These are phyloP conservation scores for Acanthochlamys bracteata DNA, from an alignment of 106 monocot species.

Conservation along the genomic window DNA sequence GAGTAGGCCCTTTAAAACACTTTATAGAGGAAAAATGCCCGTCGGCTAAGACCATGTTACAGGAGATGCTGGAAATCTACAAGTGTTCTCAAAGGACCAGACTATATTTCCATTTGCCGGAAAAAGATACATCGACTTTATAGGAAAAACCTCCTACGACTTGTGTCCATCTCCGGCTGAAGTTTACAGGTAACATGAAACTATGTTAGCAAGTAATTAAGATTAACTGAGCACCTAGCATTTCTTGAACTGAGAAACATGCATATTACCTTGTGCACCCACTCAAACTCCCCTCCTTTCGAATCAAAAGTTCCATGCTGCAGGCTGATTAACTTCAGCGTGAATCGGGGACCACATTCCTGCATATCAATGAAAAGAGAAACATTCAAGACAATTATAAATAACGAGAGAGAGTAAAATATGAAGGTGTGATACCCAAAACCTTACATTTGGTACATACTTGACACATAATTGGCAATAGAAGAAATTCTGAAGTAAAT, in stretches of 20 bases:
- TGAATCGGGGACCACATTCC: slow-evolving; percentile 98
- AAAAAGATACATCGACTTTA: slow-evolving; percentile 6
- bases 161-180: slow-evolving; percentile 84
- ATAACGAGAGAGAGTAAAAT: background rate
- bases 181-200: background rate
- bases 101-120: too few relatives aligned
- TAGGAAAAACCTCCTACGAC: slow-evolving; percentile 79
- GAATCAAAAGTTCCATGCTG: slow-evolving; percentile 96
- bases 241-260: background rate
- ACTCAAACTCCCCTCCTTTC: slow-evolving; percentile 92
- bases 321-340: slow-evolving; percentile 69
- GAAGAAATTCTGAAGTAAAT: too few relatives aligned
- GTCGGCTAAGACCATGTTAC: too few relatives aligned
- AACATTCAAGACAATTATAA: background rate
- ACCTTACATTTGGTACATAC: background rate
- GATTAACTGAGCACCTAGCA: too few relatives aligned
- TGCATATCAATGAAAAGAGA: slow-evolving; percentile 16
- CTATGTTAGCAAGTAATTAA: background rate
- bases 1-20: too few relatives aligned
- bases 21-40: too few relatives aligned
- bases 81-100: too few relatives aligned
- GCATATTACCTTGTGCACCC: slow-evolving; percentile 94
- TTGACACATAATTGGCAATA: background rate
- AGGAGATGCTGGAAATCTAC: too few relatives aligned
- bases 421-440: background rate